phyloP scores from a whole-genome alignment of 2,329 filamentous ascomycete species.

The Fusarium annulatum region DNA sequence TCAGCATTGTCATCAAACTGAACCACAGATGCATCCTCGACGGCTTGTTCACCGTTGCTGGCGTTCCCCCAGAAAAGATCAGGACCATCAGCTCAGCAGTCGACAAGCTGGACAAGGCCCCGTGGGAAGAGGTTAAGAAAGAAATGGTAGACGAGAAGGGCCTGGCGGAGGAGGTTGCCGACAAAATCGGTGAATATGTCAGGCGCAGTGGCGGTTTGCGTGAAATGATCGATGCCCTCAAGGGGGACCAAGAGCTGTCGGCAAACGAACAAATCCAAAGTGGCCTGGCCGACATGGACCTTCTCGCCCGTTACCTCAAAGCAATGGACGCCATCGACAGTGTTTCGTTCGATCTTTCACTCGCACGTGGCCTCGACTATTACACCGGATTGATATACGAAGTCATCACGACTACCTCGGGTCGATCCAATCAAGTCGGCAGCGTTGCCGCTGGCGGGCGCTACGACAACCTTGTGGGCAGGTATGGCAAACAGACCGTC shows the following conservation, averaged over 20 bases:
- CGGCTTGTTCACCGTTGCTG: neutral
- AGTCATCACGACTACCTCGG: neutral
- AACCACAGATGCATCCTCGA: neutral
- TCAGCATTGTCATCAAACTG: neutral
- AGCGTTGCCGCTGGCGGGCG: neutral
- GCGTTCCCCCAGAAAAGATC: neutral
- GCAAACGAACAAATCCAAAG: neutral
- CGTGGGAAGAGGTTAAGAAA: neutral
- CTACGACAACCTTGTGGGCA: neutral
- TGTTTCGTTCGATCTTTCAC: neutral
- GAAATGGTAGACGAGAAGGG: neutral
- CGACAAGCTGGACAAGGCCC: neutral
- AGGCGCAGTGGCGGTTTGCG: neutral
- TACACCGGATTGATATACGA: neutral
- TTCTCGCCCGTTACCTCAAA: neutral
- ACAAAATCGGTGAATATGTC: neutral
- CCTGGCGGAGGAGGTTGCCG: neutral
- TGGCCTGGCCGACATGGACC: neutral
- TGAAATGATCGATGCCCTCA: neutral
- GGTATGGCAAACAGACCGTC: neutral
- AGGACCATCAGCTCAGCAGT: neutral
- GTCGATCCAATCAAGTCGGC: neutral
- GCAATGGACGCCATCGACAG: neutral
- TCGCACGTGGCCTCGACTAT: neutral
- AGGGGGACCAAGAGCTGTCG: neutral